A percentile compares a stretch with the other conserved stretches of the same genome.
These are phyloP conservation scores for Amaranthus cruentus DNA, from an alignment of 148 eudicot species.

Conservation along the genomic window DNA sequence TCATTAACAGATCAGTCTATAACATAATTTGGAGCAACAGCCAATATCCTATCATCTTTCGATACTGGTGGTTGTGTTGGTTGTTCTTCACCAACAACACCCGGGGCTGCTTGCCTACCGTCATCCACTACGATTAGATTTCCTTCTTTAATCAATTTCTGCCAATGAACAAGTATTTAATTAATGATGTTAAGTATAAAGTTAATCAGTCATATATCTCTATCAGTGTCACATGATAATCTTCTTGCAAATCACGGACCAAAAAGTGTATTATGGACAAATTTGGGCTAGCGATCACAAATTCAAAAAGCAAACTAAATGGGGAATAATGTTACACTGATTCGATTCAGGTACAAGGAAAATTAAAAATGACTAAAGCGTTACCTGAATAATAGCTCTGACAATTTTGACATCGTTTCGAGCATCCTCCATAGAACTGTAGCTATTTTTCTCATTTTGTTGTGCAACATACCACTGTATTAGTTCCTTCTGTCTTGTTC, in stretches of 20 bases:
- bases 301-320: too few species aligned
- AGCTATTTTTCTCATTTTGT: slow-evolving; percentile 68
- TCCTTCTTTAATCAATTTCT: slow-evolving; percentile 91
- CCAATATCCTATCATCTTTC: slow-evolving; percentile 76
- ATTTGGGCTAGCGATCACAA: too few species aligned
- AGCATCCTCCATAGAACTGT: slow-evolving; percentile 63
- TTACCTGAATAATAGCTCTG: slow-evolving; percentile 92
- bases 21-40: slow-evolving; percentile 87
- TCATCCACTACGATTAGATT: slow-evolving; percentile 84
- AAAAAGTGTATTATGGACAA: too few species aligned
- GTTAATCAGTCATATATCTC: background rate
- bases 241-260: too few species aligned
- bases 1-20: slow-evolving; percentile 36
- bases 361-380: background rate
- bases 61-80: slow-evolving; percentile 43
- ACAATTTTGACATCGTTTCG: slow-evolving; percentile 54
- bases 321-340: too few species aligned
- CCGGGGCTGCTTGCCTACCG: slow-evolving; percentile 42
- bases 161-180: slow-evolving; percentile 19
- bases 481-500: slow-evolving; percentile 87
- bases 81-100: slow-evolving; percentile 37
- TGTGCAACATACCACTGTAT: slow-evolving; percentile 80
- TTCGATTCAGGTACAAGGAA: background rate
- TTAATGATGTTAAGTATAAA: background rate
- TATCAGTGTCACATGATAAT: too few species aligned